These are phyloP conservation scores for Candida fluviatilis DNA, from an alignment of 805 yeast genomes.

Conservation along the genomic window DNA sequence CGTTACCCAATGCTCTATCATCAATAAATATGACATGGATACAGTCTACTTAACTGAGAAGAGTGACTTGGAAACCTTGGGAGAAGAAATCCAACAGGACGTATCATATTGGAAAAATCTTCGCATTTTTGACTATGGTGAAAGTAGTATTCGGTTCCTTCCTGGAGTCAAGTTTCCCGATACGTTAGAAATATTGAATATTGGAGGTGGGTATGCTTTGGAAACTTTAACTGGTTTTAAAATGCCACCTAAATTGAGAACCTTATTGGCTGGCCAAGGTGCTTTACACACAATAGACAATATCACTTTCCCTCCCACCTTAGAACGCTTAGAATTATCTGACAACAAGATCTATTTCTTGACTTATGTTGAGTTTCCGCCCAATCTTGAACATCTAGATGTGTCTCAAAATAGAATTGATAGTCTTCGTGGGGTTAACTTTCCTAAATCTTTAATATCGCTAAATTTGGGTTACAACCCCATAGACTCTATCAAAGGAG, in stretches of 20 bases:
- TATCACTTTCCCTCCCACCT: conserved; percentile 28
- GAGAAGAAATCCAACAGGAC: conserved; percentile 35
- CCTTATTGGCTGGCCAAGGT: conserved; percentile 31
- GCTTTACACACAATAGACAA: conserved; percentile 32
- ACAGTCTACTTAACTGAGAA: conserved; percentile 32
- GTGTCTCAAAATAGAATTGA: conserved; percentile 39
- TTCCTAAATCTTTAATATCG: conserved; percentile 28
- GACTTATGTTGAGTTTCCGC: conserved; percentile 37
- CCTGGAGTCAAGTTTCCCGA: conserved; percentile 40
- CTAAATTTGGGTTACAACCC: conserved; percentile 36
- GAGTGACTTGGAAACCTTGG: conserved; percentile 26
- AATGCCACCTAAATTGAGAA: conserved; percentile 28
- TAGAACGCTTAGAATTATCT: conserved; percentile 29
- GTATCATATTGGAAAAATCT: conserved; percentile 31
- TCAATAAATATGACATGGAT: conserved; percentile 31
- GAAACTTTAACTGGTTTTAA: conserved; percentile 38
- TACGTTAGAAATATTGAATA: conserved; percentile 30
- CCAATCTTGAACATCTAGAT: conserved; percentile 24
- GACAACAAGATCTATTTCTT: conserved; percentile 37
- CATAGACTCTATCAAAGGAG: conserved; percentile 39
- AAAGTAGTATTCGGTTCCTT: conserved; percentile 31
- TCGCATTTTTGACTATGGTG: conserved; percentile 32
- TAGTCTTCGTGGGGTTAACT: conserved; percentile 30
- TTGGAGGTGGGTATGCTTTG: conserved; percentile 37
- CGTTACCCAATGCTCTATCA: conserved; percentile 36